Base-by-base conservation (phyloP, 345 rosid genomes). In the Salix purpurea region DNA sequence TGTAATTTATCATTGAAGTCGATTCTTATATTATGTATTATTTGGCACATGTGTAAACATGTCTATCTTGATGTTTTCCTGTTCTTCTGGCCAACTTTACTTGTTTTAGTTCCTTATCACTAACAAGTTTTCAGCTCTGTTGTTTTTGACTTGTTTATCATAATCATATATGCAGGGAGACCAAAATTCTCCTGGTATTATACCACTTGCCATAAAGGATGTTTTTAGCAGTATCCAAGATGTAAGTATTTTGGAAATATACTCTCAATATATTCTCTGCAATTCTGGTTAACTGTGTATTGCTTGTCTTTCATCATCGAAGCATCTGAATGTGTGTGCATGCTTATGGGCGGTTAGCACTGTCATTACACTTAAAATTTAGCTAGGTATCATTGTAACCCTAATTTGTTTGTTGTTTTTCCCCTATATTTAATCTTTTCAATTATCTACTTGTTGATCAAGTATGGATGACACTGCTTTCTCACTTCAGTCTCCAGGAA, bases 141-240 rank as follows among this genome's bases (percentile, higher is more conserved):
- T 58, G 13, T 56, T 18, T 50, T 19, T 73, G 68, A 37, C 28
- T 32, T 56, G 36, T 77, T 70, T 44, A n/a, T 69, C 74, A 39
- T 15, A 28, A 24, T 28, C n/a, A 44, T 80, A 26, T 83, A 73
- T 82, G 65, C 89, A 96, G 99, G 99, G 99, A 79, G 98, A 96
- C 89, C 97, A 92, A 78, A 87, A 80, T 75, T 89, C 93, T 80
- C 99, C 99, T 73, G 99, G 99, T 72, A 84, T 96, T 79, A 96
- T 96, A 74, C 99, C 99, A 2, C 86, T 96, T 81, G 99, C 99
- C 42, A 96, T 96, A 83, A 96, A 92, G 86, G 99, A 96, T 28
- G 99, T 94, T 37, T 96, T 96, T 88, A 89, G 98, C 92, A 92
- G 87, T 48, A 96, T 96, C 76, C 99, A 96, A 88, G 98, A 96